Evolutionary conservation across 371 early-diverging fungal genomes (phyloP).

Genomic region (Blakeslea trispora): DNA sequence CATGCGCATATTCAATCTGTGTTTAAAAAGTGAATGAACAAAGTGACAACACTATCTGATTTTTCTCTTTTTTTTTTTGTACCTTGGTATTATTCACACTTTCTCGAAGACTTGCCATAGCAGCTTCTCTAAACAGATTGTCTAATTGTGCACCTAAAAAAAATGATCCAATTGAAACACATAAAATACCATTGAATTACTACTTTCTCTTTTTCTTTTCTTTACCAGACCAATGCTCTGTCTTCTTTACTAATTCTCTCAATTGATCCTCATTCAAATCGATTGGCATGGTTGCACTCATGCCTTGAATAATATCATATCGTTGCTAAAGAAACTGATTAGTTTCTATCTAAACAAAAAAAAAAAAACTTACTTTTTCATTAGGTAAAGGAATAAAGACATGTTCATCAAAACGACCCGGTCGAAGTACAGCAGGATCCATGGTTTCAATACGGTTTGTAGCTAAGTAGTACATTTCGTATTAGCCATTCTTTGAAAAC

Average conservation of each 20-base stretch:
- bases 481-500: too few species aligned
- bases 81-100: slow-evolving; percentile 51
- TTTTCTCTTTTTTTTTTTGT: slow-evolving; percentile 3
- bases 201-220: too few species aligned
- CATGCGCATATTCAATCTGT: slow-evolving; percentile 8
- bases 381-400: slow-evolving; percentile 95
- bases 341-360: too few species aligned
- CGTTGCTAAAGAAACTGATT: slow-evolving; percentile 62
- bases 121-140: slow-evolving; percentile 65
- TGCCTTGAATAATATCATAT: slow-evolving; percentile 55
- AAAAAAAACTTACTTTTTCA: slow-evolving; percentile 38
- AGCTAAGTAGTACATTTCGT: too few species aligned
- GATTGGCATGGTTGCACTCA: slow-evolving; percentile 61
- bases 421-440: slow-evolving; percentile 95
- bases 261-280: slow-evolving; percentile 36
- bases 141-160: slow-evolving; percentile 57
- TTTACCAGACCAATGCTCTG: slow-evolving; percentile 60
- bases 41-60: too few species aligned
- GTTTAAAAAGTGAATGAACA: neutral
- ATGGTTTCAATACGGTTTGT: slow-evolving; percentile 75
- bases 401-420: slow-evolving; percentile 99
- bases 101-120: slow-evolving; percentile 60
- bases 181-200: neutral
- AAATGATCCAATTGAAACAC: neutral
- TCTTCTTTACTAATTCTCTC: slow-evolving; percentile 29